Evolutionary conservation across 441 rosid species (phyloP), one percentile per base, ranked within the genome.

Genomic region (Brassica balearica): DNA sequence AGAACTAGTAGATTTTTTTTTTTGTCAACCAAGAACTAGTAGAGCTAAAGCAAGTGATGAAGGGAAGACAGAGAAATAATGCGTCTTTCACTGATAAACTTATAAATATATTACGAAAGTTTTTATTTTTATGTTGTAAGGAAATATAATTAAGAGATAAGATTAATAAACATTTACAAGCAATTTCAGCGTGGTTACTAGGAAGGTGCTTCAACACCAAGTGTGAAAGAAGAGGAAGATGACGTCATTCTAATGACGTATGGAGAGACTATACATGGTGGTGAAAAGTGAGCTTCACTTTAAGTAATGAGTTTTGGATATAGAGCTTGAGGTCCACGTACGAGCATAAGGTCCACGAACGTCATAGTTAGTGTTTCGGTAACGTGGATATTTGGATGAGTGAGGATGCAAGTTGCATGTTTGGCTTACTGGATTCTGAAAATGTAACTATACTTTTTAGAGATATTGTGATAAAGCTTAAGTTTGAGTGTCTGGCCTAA

Each of bases 21-120:
- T 25, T 25, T 25, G 27, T 25, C 27, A 25, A 25, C 27, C 4
- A 19, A 19, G 19, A 19, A 25, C 27, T 25, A 25, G 27, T 25
- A 19, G 19, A 19, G 19, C 19, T 19, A 19, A 19, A 67, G 66
- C 66, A 73, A 76, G 77, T 51, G 72, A 74, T 1, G 56, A 51
- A 51, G 56, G 56, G 56, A 17, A 51, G 56, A 51, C 5, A 51
- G 5, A 6, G 17, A 51, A 8, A 51, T 5, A 51, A 51, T 51
- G 56, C 14, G 56, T 51, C 56, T 48, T 48, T 53, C 58, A 53
- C 58, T 14, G 58, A 51, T 14, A 51, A 51, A 51, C 19, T 53
- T 53, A 53, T 14, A 53, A 15, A 53, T 53, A 53, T 53, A 14
- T 53, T 53, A 14, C 58, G 3, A 48, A 4, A 3, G 5, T 14